Conservation (phyloP, 805 yeast species). For the Maudiozyma turicensis region DNA sequence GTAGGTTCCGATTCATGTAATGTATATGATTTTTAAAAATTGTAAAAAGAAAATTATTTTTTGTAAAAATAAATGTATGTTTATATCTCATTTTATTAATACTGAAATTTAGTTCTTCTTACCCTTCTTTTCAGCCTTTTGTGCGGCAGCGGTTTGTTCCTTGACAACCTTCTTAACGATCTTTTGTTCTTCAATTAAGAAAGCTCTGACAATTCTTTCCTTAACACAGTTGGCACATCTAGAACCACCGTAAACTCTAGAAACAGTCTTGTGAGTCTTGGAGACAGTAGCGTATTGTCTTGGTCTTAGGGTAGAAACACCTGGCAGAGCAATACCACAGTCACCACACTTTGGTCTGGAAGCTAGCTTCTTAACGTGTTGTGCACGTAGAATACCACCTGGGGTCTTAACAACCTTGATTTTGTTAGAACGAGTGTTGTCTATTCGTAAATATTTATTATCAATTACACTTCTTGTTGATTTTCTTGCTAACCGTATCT, state of each 20-base stretch:
- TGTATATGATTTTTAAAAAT: background rate
- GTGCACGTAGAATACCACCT: slow-evolving; percentile 98
- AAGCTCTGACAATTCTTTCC: slow-evolving; percentile 99
- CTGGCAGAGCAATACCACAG: slow-evolving; percentile 73
- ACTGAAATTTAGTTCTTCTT: slow-evolving; percentile 4
- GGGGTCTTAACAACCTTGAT: slow-evolving; percentile 99
- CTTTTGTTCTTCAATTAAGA: slow-evolving; percentile 99
- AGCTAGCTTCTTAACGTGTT: slow-evolving; percentile 89
- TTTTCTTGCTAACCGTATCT: too few species aligned
- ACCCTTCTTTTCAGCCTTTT: slow-evolving; percentile 39
- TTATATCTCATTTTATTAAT: background rate
- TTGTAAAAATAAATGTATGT: background rate
- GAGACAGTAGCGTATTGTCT: slow-evolving; percentile 93
- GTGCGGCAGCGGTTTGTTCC: slow-evolving; percentile 88
- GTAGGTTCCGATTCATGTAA: background rate
- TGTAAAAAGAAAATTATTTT: background rate
- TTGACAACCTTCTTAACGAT: slow-evolving; percentile 98
- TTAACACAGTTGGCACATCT: slow-evolving; percentile 98
- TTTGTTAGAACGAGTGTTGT: slow-evolving; percentile 99
- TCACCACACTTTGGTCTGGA: slow-evolving; percentile 85
- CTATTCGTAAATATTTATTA: slow-evolving; percentile 29
- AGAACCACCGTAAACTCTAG: slow-evolving; percentile 99
- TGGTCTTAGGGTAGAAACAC: slow-evolving; percentile 94
- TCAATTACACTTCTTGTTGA: too few species aligned
- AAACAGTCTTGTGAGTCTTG: slow-evolving; percentile 95